Evolutionary conservation across 768 basidiomycete genomes (phyloP), one percentile per base, ranked within the genome.

Genomic region (Mycena epipterygia): DNA sequence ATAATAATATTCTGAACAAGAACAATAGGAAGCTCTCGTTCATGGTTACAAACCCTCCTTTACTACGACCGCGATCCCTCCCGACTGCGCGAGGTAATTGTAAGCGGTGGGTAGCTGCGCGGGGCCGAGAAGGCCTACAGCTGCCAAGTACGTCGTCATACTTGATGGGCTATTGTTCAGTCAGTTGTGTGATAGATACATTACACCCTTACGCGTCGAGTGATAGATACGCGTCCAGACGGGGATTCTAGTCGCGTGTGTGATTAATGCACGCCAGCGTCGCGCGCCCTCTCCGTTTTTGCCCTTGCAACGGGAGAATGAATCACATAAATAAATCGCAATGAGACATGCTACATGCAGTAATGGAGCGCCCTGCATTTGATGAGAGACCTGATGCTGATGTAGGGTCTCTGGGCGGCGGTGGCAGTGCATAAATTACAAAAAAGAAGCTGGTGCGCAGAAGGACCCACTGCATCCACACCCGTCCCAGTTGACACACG

Each of bases 371-470:
- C 52, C 19, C 29, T 27, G 49, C 27, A 29, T 51, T 11, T 55
- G 52, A 55, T 55, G 32, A 2, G 13, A 44, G 6, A 21, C 19
- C 19, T 16, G 42, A 44, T 44, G 6, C 17, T 27, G 21, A 48
- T 27, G 46, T 5, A 27, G 17, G 33, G 2, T 12, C 32, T 32
- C 27, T 32, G 17, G 23, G 37, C 30, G 23, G n/a, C 30, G 2
- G 67, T 70, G 68, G 68, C 68, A 52, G 68, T 70, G 68, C 51
- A 33, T 53, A 65, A 64, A 70, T 70, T 70, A 59, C 63, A 64
- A 59, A 64, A 59, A 69, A 32, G 30, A 64, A 46, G 58, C 41
- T n/a, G n/a, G n/a, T n/a, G n/a, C n/a, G n/a, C n/a, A n/a, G n/a
- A n/a, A n/a, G n/a, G n/a, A 11, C 11, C 19, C 46, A 16, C 3